Conservation (phyloP, 768 basidiomycete species). For the Cubamyces lactineus region DNA sequence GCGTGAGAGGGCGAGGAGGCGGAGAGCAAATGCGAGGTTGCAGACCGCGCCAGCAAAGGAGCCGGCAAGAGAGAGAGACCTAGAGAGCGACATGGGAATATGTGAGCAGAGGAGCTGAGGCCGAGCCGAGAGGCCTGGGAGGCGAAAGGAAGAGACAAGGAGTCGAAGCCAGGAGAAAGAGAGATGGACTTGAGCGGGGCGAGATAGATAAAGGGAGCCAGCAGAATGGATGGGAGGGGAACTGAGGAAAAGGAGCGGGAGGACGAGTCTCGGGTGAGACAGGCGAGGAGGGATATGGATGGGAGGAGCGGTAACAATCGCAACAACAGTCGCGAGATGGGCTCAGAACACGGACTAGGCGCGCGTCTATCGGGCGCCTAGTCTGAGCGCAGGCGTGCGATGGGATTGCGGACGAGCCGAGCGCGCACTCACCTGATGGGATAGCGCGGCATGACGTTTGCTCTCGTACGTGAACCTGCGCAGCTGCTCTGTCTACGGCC, state of each 20-base stretch:
- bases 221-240: neutral
- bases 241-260: constrained; percentile 3
- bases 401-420: constrained; percentile 3
- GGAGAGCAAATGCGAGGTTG: constrained; percentile 44
- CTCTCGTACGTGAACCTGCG: constrained; percentile 1
- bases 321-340: constrained; percentile 3
- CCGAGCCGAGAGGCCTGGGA: neutral
- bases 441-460: constrained; percentile 14
- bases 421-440: constrained; percentile 21
- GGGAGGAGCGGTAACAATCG: neutral
- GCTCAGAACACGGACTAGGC: neutral
- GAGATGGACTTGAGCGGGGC: neutral
- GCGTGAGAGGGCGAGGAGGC: constrained; percentile 48
- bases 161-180: neutral
- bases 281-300: neutral
- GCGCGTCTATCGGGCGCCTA: neutral
- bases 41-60: constrained; percentile 44
- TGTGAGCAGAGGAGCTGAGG: constrained; percentile 13
- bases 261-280: constrained; percentile 3
- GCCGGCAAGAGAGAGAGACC: constrained; percentile 41
- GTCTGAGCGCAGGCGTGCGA: neutral
- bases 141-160: neutral
- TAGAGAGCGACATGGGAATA: constrained; percentile 30
- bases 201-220: neutral
- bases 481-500: neutral